These are phyloP conservation scores for Venturia effusa DNA, from an alignment of 2,329 filamentous ascomycete species.

Conservation along the genomic window DNA sequence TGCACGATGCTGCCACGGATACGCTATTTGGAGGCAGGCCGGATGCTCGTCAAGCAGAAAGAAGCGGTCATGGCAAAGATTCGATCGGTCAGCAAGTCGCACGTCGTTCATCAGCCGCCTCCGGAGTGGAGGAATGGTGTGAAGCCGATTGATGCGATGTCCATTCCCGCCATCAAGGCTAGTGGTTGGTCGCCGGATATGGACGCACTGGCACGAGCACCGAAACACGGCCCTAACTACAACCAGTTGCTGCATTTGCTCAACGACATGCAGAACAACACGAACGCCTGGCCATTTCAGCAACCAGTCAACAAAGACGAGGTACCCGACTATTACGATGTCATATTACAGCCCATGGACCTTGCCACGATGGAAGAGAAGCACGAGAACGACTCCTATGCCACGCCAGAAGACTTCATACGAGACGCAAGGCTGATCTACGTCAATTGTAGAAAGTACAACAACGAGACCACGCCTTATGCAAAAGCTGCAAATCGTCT, in stretches of 20 bases:
- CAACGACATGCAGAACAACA: slow-evolving; percentile 91
- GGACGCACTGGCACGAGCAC: slow-evolving; percentile 91
- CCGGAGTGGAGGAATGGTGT: slow-evolving; percentile 73
- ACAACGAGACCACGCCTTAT: slow-evolving; percentile 89
- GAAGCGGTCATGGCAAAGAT: slow-evolving; percentile 94
- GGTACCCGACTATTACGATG: slow-evolving; percentile 96
- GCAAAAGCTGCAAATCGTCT: slow-evolving; percentile 91
- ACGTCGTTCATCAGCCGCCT: slow-evolving; percentile 77
- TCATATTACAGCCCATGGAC: slow-evolving; percentile 98
- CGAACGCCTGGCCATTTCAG: slow-evolving; percentile 87
- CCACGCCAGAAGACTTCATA: slow-evolving; percentile 85
- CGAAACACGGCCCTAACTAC: slow-evolving; percentile 92
- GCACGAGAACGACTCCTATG: slow-evolving; percentile 86
- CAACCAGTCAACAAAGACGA: slow-evolving; percentile 91
- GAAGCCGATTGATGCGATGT: slow-evolving; percentile 69
- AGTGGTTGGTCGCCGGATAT: slow-evolving; percentile 96
- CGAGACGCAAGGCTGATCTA: slow-evolving; percentile 82
- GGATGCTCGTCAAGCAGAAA: slow-evolving; percentile 96
- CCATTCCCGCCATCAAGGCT: slow-evolving; percentile 74
- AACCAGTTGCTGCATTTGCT: slow-evolving; percentile 86
- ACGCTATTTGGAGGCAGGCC: slow-evolving; percentile 82
- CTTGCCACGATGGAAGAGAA: slow-evolving; percentile 91
- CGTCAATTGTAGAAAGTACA: slow-evolving; percentile 91
- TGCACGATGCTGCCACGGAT: slow-evolving; percentile 94
- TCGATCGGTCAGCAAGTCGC: slow-evolving; percentile 76